Conservation (phyloP, 140 eudicot genomes). For the Stevia rebaudiana region DNA sequence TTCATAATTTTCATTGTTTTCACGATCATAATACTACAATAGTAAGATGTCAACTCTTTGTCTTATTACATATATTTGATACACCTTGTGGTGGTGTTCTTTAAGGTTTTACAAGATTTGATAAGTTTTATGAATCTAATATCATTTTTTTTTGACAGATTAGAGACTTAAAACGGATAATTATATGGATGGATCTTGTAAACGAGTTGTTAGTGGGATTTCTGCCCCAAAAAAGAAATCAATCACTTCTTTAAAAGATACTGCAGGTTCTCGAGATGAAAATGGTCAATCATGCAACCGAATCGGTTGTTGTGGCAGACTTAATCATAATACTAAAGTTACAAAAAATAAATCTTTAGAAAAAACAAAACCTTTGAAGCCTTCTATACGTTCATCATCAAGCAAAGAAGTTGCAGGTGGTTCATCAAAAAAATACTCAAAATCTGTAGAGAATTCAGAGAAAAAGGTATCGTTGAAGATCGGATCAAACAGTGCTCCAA, state of each 20-base stretch:
- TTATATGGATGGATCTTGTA: conserved; percentile 56
- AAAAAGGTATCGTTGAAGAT: conserved; percentile 31
- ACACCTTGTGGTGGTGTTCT: not conserved
- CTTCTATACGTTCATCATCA: conserved; percentile 37
- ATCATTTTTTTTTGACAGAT: conserved; percentile 20
- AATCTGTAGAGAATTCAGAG: conserved; percentile 25
- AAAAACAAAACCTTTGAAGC: conserved; percentile 39
- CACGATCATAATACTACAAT: not conserved
- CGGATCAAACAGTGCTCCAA: conserved; percentile 30
- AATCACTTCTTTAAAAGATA: conserved; percentile 33
- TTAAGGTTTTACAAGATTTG: conserved; percentile 11
- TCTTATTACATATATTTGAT: not conserved
- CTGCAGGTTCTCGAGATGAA: conserved; percentile 40
- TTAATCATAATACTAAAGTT: conserved; percentile 39
- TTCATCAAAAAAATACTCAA: conserved; percentile 40
- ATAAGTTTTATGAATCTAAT: not conserved
- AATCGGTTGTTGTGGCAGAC: conserved; percentile 73
- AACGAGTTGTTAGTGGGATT: conserved; percentile 44
- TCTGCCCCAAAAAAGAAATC: conserved; percentile 47
- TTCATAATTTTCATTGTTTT: not conserved
- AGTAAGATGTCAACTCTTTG: not conserved
- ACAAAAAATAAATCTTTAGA: conserved; percentile 39
- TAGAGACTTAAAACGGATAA: not conserved
- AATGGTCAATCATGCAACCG: conserved; percentile 62
- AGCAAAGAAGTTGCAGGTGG: conserved; percentile 42